These are phyloP conservation scores for Annona cherimola DNA, from an alignment of 164 flowering plant species.

Conservation along the genomic window DNA sequence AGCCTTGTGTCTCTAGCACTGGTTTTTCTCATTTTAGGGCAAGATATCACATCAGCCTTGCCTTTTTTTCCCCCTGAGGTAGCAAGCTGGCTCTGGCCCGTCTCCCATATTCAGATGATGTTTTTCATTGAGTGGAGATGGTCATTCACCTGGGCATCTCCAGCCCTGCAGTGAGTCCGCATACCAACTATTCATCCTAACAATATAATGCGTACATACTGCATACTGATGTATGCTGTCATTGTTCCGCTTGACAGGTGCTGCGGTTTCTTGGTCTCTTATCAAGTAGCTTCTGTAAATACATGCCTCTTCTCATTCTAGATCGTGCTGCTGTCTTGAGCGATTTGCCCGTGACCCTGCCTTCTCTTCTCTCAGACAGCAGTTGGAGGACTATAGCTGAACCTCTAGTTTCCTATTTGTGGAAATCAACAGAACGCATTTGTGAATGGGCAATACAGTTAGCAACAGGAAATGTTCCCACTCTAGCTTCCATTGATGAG, in stretches of 20 bases:
- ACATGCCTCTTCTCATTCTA: slow-evolving; percentile 67
- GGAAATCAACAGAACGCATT: slow-evolving; percentile 53
- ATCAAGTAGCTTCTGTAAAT: slow-evolving; percentile 64
- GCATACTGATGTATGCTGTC: neutral
- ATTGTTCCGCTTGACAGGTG: slow-evolving; percentile 40
- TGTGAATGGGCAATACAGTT: slow-evolving; percentile 37
- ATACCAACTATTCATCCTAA: neutral
- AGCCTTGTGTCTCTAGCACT: too few relatives aligned
- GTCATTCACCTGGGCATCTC: neutral
- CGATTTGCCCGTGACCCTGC: slow-evolving; percentile 72
- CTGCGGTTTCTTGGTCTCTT: slow-evolving; percentile 72
- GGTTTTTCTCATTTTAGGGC: too few relatives aligned
- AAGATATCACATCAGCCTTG: too few relatives aligned
- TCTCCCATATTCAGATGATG: neutral
- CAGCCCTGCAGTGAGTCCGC: neutral
- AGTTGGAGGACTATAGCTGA: slow-evolving; percentile 55
- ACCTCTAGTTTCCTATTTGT: slow-evolving; percentile 42
- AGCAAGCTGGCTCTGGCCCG: neutral
- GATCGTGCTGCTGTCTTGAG: slow-evolving; percentile 50
- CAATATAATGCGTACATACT: neutral
- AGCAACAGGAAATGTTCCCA: slow-evolving; percentile 16
- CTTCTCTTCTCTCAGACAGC: slow-evolving; percentile 58
- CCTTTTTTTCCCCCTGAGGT: too few relatives aligned
- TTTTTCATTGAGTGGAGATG: neutral
- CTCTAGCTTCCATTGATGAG: slow-evolving; percentile 32